Evolutionary conservation across 371 early-diverging fungal species (phyloP).

Genomic region (Agmasoma carcini): DNA sequence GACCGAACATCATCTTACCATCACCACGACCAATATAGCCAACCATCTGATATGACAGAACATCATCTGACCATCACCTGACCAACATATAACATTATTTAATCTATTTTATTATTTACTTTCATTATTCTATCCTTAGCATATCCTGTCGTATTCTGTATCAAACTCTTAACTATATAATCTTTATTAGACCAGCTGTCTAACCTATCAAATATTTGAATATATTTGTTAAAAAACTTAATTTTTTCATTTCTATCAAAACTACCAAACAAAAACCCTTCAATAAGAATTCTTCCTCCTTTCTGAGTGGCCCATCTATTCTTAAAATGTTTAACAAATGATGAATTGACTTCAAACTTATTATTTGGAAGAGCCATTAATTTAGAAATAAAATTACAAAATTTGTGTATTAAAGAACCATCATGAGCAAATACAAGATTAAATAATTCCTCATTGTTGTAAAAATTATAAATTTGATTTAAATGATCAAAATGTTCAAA

Average conservation of each 20-base stretch:
- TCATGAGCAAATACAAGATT: no score
- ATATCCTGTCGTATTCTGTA: constrained; percentile 1
- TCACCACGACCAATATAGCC: no score
- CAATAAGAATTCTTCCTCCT: constrained; percentile 1
- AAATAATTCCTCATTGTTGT: no score
- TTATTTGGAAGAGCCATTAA: no score
- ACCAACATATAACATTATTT: background rate
- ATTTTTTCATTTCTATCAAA: background rate
- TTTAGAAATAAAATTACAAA: no score
- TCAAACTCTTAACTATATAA: constrained; percentile 5
- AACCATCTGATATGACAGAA: no score
- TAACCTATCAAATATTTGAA: background rate
- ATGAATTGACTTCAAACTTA: no score
- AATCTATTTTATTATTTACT: constrained; percentile 2
- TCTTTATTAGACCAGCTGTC: constrained; percentile 1
- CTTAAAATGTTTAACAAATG: constrained; percentile 7
- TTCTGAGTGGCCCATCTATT: background rate
- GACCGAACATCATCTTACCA: no score
- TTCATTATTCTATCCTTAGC: constrained; percentile 9
- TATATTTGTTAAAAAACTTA: constrained; percentile 11
- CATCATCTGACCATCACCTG: no score
- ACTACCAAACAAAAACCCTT: constrained; percentile 1
- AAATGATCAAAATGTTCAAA: no score
- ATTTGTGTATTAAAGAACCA: no score
- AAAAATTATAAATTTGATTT: no score